A percentile compares a stretch with the other conserved stretches of the same genome.
Conservation (phyloP, 1,139 yeast species). For the Kodamaea anthophila region DNA sequence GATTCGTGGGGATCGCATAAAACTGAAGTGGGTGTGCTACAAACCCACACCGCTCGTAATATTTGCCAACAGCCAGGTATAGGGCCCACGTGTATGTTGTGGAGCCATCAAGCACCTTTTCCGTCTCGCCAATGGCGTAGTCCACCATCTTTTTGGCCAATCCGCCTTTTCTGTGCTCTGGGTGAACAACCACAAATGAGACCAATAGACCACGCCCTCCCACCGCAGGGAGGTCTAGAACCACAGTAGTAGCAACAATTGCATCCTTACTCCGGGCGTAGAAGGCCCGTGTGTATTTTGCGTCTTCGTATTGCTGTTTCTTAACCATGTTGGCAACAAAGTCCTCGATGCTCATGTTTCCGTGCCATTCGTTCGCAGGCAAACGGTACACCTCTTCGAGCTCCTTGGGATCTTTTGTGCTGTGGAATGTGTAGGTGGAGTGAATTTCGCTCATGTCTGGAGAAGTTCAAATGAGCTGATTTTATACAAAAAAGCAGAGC, state of each 20-base stretch:
- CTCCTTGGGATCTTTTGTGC: constrained; percentile 24
- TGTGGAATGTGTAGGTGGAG: constrained; percentile 10
- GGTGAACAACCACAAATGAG: constrained; percentile 25
- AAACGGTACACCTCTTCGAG: constrained; percentile 22
- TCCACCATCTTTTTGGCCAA: constrained; percentile 24
- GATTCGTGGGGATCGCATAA: constrained; percentile 16
- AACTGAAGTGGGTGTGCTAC: constrained; percentile 32
- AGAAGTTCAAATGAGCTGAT: too few relatives aligned
- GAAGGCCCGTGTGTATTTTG: constrained; percentile 16
- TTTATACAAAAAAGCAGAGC: too few relatives aligned
- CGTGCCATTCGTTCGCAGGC: constrained; percentile 28
- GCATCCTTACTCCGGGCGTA: constrained; percentile 3
- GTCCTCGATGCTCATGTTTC: constrained; percentile 18
- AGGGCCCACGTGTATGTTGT: constrained; percentile 20
- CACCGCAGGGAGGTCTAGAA: constrained; percentile 12
- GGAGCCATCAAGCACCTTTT: constrained; percentile 8
- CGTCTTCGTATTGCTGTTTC: constrained; percentile 12
- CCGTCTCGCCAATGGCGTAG: constrained; percentile 28
- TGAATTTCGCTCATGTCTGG: too few relatives aligned
- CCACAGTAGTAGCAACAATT: constrained; percentile 23
- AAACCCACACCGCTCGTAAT: constrained; percentile 35
- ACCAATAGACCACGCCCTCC: constrained; percentile 22
- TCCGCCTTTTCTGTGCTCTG: constrained; percentile 25
- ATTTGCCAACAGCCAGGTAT: constrained; percentile 31
- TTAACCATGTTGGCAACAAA: constrained; percentile 20